phyloP scores from a whole-genome alignment of 495 filamentous ascomycete genomes.

The Parachaetomium inaequale region DNA sequence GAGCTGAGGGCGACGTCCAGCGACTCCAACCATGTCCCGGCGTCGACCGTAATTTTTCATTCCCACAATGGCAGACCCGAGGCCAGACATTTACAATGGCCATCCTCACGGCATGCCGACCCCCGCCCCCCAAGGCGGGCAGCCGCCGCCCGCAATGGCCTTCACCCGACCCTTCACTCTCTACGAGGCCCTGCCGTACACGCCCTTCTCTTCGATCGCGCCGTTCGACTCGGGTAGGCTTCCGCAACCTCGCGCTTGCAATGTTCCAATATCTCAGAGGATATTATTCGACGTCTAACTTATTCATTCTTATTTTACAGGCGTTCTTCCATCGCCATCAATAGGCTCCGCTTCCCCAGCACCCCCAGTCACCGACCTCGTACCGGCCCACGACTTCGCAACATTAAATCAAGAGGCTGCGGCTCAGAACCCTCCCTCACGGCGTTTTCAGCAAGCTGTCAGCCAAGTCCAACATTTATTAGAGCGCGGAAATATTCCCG shows the following conservation, averaged over 20 bases:
- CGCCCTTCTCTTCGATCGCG: constrained; percentile 83
- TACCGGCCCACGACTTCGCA: constrained; percentile 45
- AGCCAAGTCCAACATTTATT: constrained; percentile 67
- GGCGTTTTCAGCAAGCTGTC: constrained; percentile 48
- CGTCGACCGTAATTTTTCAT: constrained; percentile 18
- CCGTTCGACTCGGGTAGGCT: constrained; percentile 76
- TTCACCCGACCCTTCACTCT: constrained; percentile 50
- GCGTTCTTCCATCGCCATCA: constrained; percentile 67
- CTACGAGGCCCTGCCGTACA: constrained; percentile 84
- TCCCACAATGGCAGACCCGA: constrained; percentile 36
- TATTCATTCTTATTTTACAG: constrained; percentile 35
- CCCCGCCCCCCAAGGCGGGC: neutral
- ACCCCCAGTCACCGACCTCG: constrained; percentile 41
- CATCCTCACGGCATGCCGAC: constrained; percentile 11
- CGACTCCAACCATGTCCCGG: constrained; percentile 18
- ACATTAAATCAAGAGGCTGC: constrained; percentile 51
- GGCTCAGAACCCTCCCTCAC: constrained; percentile 34
- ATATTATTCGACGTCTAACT: neutral
- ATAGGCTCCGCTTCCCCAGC: constrained; percentile 51
- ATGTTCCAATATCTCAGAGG: neutral
- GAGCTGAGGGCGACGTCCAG: neutral
- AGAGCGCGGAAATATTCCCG: constrained; percentile 62
- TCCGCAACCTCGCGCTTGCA: neutral
- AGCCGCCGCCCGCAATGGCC: neutral
- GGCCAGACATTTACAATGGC: constrained; percentile 26